A percentile compares a stretch with the other conserved stretches of the same genome.
These are phyloP conservation scores for Aspergillus calidoustus DNA, from an alignment of 2,329 filamentous ascomycete species.

Conservation along the genomic window DNA sequence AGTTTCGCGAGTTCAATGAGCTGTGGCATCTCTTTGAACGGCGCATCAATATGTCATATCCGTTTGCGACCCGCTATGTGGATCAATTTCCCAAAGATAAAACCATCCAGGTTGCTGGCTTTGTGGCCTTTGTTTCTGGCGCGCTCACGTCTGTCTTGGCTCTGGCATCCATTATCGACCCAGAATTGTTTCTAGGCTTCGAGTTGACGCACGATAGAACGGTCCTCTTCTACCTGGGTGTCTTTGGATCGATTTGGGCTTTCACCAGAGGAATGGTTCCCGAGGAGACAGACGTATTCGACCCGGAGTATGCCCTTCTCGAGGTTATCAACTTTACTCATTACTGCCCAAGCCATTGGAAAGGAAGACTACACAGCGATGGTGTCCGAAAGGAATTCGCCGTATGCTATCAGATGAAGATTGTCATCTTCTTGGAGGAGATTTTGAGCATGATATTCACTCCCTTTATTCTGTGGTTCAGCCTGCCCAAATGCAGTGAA, in stretches of 20 bases:
- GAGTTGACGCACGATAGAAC: constrained; percentile 89
- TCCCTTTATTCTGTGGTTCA: constrained; percentile 84
- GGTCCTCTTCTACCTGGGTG: constrained; percentile 84
- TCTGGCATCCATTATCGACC: constrained; percentile 82
- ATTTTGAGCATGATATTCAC: constrained; percentile 90
- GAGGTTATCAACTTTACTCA: constrained; percentile 93
- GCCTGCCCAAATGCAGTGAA: constrained; percentile 84
- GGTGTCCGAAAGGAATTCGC: constrained; percentile 92
- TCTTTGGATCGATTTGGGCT: constrained; percentile 83
- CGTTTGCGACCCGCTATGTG: constrained; percentile 88
- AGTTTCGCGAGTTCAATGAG: constrained; percentile 98
- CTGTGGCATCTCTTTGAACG: constrained; percentile 89
- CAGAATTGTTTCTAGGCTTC: constrained; percentile 87
- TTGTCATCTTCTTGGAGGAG: constrained; percentile 90
- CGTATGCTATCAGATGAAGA: constrained; percentile 86
- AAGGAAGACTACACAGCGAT: constrained; percentile 85
- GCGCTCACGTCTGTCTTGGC: constrained; percentile 85
- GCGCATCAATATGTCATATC: constrained; percentile 90
- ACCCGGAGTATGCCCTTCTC: constrained; percentile 85
- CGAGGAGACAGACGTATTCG: constrained; percentile 86
- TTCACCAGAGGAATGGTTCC: constrained; percentile 81
- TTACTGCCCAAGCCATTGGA: constrained; percentile 89
- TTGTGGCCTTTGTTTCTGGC: constrained; percentile 84
- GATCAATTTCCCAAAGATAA: constrained; percentile 97
- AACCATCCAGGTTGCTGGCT: constrained; percentile 80